Base-by-base conservation (phyloP, 2,329 filamentous ascomycete species). In the Cylindrodendrum hubeiense region DNA sequence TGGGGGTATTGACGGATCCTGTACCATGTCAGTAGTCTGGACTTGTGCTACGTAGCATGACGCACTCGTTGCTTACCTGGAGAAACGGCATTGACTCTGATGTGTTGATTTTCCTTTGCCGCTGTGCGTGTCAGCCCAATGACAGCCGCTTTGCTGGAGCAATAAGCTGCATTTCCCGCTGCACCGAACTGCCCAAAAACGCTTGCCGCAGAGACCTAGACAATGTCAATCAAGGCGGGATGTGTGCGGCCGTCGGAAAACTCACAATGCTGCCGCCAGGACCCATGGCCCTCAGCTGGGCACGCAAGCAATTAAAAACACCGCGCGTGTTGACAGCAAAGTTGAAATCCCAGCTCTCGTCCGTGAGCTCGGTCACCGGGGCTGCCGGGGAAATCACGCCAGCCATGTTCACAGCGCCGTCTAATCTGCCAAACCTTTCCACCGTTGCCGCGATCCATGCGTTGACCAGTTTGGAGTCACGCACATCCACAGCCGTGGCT, bases 221-320 rank as follows among this genome's bases (percentile, higher is more conserved):
- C n/a, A n/a, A n/a, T n/a, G n/a, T n/a, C n/a, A n/a, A n/a, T n/a
- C n/a, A n/a, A n/a, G n/a, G n/a, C n/a, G n/a, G n/a, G n/a, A n/a
- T n/a, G n/a, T n/a, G n/a, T n/a, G n/a, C n/a, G 9, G 0, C 7
- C 8, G 26, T 28, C 4, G 26, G n/a, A 0, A n/a, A 2, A 19
- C 62, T 30, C 21, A 72, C 68, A 4, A 72, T 72, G 21, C 70
- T 71, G 2, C 62, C 65, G 0, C 70, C 66, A 3, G 5, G 5
- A 78, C 75, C 63, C 61, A 13, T 72, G 0, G 47, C 76, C 69
- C 74, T 77, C 12, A 88, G 63, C 70, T 88, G 73, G n/a, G 83
- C 82, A 17, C 84, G 76, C 63, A 89, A 65, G 63, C 84, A 86
- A 53, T 85, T 82, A 75, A 87, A 84, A 28, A 84, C 74, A 5